phyloP scores from a whole-genome alignment of 805 yeast genomes.

The Starmerella potacharoeniae region DNA sequence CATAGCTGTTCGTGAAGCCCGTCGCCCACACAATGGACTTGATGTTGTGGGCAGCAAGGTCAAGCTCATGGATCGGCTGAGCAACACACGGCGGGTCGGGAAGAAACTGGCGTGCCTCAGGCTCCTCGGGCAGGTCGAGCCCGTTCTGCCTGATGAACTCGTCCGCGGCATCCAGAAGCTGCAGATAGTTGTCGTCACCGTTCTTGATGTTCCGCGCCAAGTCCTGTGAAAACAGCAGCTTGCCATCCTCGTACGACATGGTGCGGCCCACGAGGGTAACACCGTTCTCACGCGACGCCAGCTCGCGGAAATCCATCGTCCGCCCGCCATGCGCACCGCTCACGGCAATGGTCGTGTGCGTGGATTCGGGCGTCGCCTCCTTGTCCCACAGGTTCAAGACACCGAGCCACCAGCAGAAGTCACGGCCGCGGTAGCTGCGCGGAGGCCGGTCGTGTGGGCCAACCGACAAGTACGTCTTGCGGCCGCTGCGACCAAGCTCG shows the following conservation, averaged over 20 bases:
- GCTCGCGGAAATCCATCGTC: slow-evolving; percentile 19
- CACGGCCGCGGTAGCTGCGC: slow-evolving; percentile 17
- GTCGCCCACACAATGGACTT: slow-evolving; percentile 20
- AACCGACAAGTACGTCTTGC: slow-evolving; percentile 11
- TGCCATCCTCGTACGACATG: slow-evolving; percentile 5
- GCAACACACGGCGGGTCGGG: slow-evolving; percentile 12
- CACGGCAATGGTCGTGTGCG: slow-evolving; percentile 19
- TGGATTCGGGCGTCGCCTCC: slow-evolving; percentile 10
- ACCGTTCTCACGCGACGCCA: slow-evolving; percentile 9
- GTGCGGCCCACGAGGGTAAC: slow-evolving; percentile 16
- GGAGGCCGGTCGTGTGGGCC: slow-evolving; percentile 20
- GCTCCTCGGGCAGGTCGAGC: slow-evolving; percentile 15
- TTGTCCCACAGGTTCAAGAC: slow-evolving; percentile 19
- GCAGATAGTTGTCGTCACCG: slow-evolving; percentile 17
- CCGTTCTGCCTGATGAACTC: slow-evolving; percentile 11
- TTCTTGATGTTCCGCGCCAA: slow-evolving; percentile 7
- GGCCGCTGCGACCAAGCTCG: slow-evolving; percentile 7
- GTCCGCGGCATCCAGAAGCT: slow-evolving; percentile 15
- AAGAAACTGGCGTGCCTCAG: slow-evolving; percentile 10
- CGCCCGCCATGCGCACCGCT: slow-evolving; percentile 19
- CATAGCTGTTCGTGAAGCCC: slow-evolving; percentile 15
- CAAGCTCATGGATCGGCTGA: slow-evolving; percentile 10
- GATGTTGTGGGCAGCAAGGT: slow-evolving; percentile 6
- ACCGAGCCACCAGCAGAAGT: slow-evolving; percentile 21
- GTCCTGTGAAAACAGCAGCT: slow-evolving; percentile 9